A percentile compares a stretch with the other conserved stretches of the same genome.
Evolutionary conservation across 176 grass and related monocot genomes (phyloP).

Genomic region (Typha latifolia): DNA sequence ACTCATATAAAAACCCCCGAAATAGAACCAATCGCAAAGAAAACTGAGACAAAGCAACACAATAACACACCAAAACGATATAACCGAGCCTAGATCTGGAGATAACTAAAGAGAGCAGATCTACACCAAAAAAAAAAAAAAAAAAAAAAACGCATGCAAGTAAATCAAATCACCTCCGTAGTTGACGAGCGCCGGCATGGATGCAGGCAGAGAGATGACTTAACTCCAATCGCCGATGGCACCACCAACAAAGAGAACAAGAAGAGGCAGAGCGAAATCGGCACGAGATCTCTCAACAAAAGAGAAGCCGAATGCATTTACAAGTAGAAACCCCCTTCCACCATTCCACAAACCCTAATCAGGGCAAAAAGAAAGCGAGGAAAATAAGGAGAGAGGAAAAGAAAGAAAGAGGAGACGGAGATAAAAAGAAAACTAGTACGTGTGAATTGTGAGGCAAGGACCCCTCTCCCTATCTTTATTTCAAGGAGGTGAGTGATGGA

Average conservation of each 20-base stretch:
- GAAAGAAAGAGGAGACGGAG: background rate
- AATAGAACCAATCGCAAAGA: background rate
- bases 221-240: conserved; percentile 1
- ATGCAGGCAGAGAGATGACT: background rate
- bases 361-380: conserved; percentile 7
- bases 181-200: conserved; percentile 18
- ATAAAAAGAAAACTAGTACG: background rate
- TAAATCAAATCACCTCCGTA: background rate
- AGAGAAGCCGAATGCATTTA: conserved; percentile 43
- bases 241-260: conserved; percentile 11
- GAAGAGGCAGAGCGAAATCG: conserved; percentile 6
- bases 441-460: background rate
- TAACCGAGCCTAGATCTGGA: conserved; percentile 2
- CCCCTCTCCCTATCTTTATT: background rate
- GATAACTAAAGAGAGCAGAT: too few species aligned
- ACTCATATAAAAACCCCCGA: background rate
- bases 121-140: background rate
- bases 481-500: background rate
- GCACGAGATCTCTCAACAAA: conserved; percentile 28
- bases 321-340: conserved; percentile 19
- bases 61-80: too few species aligned
- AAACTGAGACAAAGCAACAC: background rate
- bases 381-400: background rate
- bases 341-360: background rate
- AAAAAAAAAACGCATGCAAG: background rate